These are phyloP conservation scores for Berberis vulgaris DNA, from an alignment of 164 flowering plant species.

Conservation along the genomic window DNA sequence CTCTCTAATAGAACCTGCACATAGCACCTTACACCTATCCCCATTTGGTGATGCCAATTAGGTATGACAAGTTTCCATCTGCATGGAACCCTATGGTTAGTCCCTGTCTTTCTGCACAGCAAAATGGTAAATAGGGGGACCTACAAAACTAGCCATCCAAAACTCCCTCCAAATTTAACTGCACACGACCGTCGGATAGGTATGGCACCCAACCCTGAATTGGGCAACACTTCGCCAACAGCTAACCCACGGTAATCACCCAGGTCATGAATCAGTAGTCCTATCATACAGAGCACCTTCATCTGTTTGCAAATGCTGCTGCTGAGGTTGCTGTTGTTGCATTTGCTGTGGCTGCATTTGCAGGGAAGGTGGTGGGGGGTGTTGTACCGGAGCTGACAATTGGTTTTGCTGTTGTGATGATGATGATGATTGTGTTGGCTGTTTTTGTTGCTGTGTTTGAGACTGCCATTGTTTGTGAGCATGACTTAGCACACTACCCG, in stretches of 20 bases:
- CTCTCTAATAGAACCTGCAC: constrained; percentile 18
- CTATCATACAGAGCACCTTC: constrained; percentile 34
- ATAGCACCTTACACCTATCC: constrained; percentile 6
- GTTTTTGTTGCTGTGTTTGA: constrained; percentile 20
- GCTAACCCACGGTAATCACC: constrained; percentile 27
- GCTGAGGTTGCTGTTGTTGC: constrained; percentile 11
- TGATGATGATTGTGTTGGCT: constrained; percentile 13
- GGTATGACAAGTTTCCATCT: constrained; percentile 16
- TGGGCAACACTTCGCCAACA: constrained; percentile 8
- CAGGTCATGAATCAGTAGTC: constrained; percentile 40
- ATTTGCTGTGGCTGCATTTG: constrained; percentile 8
- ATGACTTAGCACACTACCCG: constrained; percentile 31
- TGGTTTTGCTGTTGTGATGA: not conserved
- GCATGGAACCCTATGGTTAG: constrained; percentile 4
- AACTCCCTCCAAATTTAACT: constrained; percentile 28
- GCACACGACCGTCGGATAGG: constrained; percentile 44
- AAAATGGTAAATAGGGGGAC: not conserved
- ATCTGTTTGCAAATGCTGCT: constrained; percentile 26
- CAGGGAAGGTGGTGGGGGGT: constrained; percentile 8
- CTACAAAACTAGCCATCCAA: not conserved
- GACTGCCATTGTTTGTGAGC: constrained; percentile 40
- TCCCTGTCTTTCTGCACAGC: not conserved
- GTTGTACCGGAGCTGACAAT: not conserved
- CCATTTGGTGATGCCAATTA: constrained; percentile 1
- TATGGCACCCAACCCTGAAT: constrained; percentile 27